phyloP scores from a whole-genome alignment of 73 alveolate species.

The Diophrys sp. region DNA sequence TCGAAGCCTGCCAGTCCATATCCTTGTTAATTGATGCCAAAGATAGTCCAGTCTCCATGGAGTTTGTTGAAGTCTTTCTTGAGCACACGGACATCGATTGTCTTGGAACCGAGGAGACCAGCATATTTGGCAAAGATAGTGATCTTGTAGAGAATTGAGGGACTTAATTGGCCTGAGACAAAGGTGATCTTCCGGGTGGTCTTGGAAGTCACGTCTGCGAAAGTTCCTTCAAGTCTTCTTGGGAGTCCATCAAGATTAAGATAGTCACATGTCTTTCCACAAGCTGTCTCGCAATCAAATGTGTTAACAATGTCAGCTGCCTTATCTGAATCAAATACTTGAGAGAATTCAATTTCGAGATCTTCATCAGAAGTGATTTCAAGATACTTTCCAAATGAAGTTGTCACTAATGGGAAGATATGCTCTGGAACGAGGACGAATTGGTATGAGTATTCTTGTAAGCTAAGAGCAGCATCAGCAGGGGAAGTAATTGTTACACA shows the following conservation, averaged over 20 bases:
- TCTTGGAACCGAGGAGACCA: background rate
- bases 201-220: background rate
- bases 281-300: background rate
- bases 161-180: background rate
- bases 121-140: background rate
- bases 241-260: background rate
- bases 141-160: background rate
- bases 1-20: background rate
- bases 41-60: background rate
- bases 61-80: background rate
- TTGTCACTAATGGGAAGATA: background rate
- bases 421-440: background rate
- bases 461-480: background rate
- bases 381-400: background rate
- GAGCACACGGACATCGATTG: background rate
- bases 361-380: background rate
- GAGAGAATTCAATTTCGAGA: background rate
- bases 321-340: background rate
- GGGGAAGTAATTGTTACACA: background rate
- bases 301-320: background rate
- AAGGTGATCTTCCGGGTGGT: background rate
- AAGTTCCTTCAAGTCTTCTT: background rate
- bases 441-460: background rate
- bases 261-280: background rate
- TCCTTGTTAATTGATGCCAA: background rate